Evolutionary conservation across 768 basidiomycete species (phyloP), one percentile per base, ranked within the genome.

Genomic region (Hypholoma fasciculare): DNA sequence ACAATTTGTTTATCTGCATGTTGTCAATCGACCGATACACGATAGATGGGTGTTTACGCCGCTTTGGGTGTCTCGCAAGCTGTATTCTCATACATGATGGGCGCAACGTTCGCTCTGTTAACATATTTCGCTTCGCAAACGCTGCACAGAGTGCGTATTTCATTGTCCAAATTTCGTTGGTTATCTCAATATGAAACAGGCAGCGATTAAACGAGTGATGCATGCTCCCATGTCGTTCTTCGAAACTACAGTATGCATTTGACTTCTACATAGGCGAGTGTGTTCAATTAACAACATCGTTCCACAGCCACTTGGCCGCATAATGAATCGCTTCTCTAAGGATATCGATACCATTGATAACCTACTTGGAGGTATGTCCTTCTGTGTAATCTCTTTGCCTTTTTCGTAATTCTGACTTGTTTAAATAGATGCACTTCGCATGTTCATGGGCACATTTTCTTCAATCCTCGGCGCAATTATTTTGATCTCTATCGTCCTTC

Each of bases 261-360:
- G 23, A 42, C 9, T 19, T 19, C 20, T 49, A 23, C 23, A 4
- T 12, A 37, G 26, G 7, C 36, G 30, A n/a, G 47, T n/a, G 20
- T 44, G 13, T 13, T 7, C 8, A 19, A 19, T 38, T 54, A 34
- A 55, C 63, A 51, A 57, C 56, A 23, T 60, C 46, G 65, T 56
- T 27, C 57, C 56, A 16, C 63, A 87, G 80, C 92, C 91, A 6
- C 78, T 92, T 19, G 94, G 94, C 14, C 85, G 92, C 11, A 91
- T 97, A 61, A 89, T 94, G 84, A 94, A 94, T 70, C 85, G 93
- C 14, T 93, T 97, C 69, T 87, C 91, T 1, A 93, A 94, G 76
- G 89, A 92, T 69, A 83, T 92, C 50, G 90, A 93, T 66, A 92
- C 90, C 0, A 80, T 92, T 52, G 92, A 93, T 68, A 93, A 92